A percentile compares a stretch with the other conserved stretches of the same genome.
Evolutionary conservation across 140 eudicot species (phyloP).

Genomic region (Erigeron philadelphicus): DNA sequence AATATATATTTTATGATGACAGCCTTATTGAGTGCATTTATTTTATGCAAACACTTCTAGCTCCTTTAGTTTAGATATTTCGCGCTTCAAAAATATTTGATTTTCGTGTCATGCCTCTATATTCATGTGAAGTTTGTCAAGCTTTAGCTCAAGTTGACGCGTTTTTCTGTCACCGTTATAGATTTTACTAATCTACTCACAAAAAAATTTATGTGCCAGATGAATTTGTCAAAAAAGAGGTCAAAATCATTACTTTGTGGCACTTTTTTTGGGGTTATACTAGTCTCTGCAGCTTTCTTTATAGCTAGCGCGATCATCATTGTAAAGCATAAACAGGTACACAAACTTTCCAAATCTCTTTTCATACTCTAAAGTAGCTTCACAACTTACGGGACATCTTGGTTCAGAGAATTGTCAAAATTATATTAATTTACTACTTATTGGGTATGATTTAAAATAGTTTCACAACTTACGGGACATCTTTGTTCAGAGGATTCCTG

Average conservation of each 20-base stretch:
- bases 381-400: slow-evolving; percentile 29
- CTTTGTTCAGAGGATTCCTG: slow-evolving; percentile 42
- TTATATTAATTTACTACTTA: slow-evolving; percentile 19
- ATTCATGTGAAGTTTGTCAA: too few species aligned
- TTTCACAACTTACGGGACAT: slow-evolving; percentile 28
- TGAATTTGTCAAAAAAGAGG: slow-evolving; percentile 35
- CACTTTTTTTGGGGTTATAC: slow-evolving; percentile 38
- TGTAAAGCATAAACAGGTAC: slow-evolving; percentile 50
- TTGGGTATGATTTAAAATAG: slow-evolving; percentile 28
- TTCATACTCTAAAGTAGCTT: slow-evolving; percentile 1
- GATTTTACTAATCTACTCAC: not conserved
- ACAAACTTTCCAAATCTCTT: not conserved
- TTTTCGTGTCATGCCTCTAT: not conserved
- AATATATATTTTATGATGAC: not conserved
- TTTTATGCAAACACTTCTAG: not conserved
- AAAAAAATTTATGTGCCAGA: slow-evolving; percentile 33
- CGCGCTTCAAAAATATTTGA: not conserved
- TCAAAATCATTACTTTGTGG: slow-evolving; percentile 36
- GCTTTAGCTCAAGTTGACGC: not conserved
- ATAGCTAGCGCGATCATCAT: slow-evolving; percentile 41
- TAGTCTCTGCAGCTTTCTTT: slow-evolving; percentile 47
- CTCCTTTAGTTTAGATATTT: not conserved
- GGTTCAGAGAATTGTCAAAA: slow-evolving; percentile 36
- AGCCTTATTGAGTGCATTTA: not conserved
- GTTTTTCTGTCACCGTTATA: slow-evolving; percentile 2